Conservation (phyloP, 441 rosid species). For the Croton laevigatus region DNA sequence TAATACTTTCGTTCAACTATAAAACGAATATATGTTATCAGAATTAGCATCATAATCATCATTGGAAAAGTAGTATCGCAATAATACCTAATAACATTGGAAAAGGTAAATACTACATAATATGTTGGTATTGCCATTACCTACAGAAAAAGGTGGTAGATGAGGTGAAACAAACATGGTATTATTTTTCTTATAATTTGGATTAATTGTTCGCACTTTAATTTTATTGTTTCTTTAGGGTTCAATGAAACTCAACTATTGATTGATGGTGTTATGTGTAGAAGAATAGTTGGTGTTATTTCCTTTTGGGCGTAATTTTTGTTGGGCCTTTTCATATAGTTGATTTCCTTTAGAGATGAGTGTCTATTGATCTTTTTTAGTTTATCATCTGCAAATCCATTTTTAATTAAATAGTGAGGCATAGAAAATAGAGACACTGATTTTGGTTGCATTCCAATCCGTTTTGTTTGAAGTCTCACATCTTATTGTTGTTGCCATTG, state of each 20-base stretch:
- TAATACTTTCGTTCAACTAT: too few relatives aligned
- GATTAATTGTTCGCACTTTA: conserved; percentile 20
- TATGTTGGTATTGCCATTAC: too few relatives aligned
- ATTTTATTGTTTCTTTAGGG: not conserved
- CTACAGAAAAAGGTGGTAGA: too few relatives aligned
- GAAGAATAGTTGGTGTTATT: conserved; percentile 26
- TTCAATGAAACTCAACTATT: conserved; percentile 20
- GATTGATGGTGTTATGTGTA: conserved; percentile 25
- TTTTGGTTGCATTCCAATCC: conserved; percentile 8
- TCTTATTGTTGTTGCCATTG: conserved; percentile 22
- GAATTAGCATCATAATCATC: too few relatives aligned
- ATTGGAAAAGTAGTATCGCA: too few relatives aligned
- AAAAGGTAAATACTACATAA: too few relatives aligned
- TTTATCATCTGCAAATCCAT: conserved; percentile 41
- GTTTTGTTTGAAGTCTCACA: too few relatives aligned
- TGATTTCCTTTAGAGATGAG: conserved; percentile 29
- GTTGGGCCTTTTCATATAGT: not conserved
- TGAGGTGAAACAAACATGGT: too few relatives aligned
- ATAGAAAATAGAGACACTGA: conserved; percentile 25
- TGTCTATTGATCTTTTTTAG: conserved; percentile 34
- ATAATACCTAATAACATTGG: too few relatives aligned
- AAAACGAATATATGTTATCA: too few relatives aligned
- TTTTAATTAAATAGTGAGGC: conserved; percentile 46
- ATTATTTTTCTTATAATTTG: too few relatives aligned
- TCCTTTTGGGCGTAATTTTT: conserved; percentile 8